A percentile compares a stretch with the other conserved stretches of the same genome.
phyloP scores from a whole-genome alignment of 2,329 filamentous ascomycete species.

The Corinectria fuckeliana region DNA sequence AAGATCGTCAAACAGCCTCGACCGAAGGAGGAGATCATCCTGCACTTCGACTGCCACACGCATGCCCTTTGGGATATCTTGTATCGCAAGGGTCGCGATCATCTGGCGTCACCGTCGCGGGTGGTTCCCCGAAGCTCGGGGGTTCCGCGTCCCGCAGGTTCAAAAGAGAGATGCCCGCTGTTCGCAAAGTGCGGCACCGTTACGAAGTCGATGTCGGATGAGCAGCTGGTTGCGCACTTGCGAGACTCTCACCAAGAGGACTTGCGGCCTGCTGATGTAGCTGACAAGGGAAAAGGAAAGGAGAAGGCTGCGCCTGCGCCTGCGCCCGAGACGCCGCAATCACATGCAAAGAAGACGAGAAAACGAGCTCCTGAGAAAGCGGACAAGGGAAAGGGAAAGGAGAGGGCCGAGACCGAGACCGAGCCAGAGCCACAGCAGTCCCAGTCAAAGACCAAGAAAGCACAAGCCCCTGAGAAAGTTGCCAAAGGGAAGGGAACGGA shows the following conservation, averaged over 20 bases:
- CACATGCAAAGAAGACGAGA: no score
- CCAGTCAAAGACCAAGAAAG: no score
- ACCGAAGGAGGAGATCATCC: conserved; percentile 11
- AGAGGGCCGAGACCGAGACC: neutral
- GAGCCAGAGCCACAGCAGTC: no score
- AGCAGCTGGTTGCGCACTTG: conserved; percentile 19
- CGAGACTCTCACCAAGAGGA: conserved; percentile 6
- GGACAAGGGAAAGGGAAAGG: neutral
- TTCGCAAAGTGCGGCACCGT: conserved; percentile 23
- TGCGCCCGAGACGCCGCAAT: no score
- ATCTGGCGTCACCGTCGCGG: neutral
- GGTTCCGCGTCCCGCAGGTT: no score
- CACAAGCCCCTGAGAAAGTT: neutral
- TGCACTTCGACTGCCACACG: conserved; percentile 33
- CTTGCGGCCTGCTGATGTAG: neutral
- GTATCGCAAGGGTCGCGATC: neutral
- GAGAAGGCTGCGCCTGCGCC: no score
- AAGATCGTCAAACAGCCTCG: neutral
- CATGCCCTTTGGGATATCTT: conserved; percentile 27
- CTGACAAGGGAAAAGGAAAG: no score
- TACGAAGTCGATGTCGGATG: conserved; percentile 10
- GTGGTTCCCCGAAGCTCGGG: no score
- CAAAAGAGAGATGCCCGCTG: conserved; percentile 21
- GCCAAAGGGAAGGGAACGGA: neutral
- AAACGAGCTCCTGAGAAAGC: no score